Percentiles rank a stretch among this genome's conserved stretches.
phyloP scores from a whole-genome alignment of 192 early-diverging fungal species.

The Geranomyces variabilis region DNA sequence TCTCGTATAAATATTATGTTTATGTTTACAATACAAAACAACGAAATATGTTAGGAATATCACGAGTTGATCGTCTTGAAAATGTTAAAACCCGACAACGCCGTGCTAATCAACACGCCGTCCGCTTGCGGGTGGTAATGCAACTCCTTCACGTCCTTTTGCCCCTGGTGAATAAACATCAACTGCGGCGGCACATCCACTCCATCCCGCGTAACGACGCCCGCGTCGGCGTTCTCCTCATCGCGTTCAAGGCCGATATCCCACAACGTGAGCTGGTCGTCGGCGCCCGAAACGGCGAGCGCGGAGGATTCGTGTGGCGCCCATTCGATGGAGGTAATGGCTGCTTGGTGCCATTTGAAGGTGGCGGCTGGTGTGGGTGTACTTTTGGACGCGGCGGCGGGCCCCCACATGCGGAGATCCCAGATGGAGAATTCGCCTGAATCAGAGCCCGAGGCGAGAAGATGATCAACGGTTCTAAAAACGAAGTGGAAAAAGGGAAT shows the following conservation, averaged over 20 bases:
- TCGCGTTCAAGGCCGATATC: slow-evolving; percentile 97
- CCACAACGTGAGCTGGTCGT: slow-evolving; percentile 97
- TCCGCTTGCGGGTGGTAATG: slow-evolving; percentile 96
- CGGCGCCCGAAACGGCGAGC: slow-evolving; percentile 86
- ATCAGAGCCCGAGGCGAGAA: slow-evolving; percentile 92
- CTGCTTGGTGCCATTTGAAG: slow-evolving; percentile 91
- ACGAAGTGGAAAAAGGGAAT: slow-evolving; percentile 8
- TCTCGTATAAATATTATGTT: too few relatives aligned
- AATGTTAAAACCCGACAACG: slow-evolving; percentile 88
- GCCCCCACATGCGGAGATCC: slow-evolving; percentile 77
- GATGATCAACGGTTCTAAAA: slow-evolving; percentile 67
- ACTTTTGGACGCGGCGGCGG: slow-evolving; percentile 17
- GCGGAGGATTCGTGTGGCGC: slow-evolving; percentile 90
- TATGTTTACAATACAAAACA: too few relatives aligned
- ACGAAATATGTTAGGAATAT: too few relatives aligned
- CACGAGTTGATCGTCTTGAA: slow-evolving; percentile 91
- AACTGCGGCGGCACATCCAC: slow-evolving; percentile 92
- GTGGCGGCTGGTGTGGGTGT: slow-evolving; percentile 76
- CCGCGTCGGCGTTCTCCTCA: slow-evolving; percentile 70
- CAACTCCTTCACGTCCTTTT: slow-evolving; percentile 90
- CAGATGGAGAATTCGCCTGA: slow-evolving; percentile 93
- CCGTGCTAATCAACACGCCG: slow-evolving; percentile 87
- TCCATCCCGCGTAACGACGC: slow-evolving; percentile 61
- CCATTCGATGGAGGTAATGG: slow-evolving; percentile 98
- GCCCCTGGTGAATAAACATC: slow-evolving; percentile 84